A percentile compares a stretch with the other conserved stretches of the same genome.
phyloP scores from a whole-genome alignment of 2,329 filamentous ascomycete species.

The Fusarium circinatum region DNA sequence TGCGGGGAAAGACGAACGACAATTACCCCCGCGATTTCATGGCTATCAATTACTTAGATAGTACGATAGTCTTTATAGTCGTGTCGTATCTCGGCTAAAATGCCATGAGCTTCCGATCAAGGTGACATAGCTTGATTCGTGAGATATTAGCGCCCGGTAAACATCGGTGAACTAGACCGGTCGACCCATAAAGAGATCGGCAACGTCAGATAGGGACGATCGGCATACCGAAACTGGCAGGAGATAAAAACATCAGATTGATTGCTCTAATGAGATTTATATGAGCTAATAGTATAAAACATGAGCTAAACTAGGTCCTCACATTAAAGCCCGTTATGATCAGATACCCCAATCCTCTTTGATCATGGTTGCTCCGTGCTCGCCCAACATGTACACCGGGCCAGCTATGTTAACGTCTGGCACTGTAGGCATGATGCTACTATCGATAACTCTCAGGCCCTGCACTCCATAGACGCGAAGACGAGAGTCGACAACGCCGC shows the following conservation, averaged over 20 bases:
- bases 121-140: not conserved
- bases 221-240: not conserved
- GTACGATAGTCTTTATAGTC: not conserved
- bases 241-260: not conserved
- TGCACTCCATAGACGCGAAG: constrained; percentile 30
- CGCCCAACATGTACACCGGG: constrained; percentile 68
- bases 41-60: not conserved
- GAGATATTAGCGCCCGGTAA: not conserved
- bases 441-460: constrained; percentile 25
- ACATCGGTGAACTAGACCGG: not conserved
- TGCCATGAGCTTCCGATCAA: not conserved
- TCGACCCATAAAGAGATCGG: not conserved
- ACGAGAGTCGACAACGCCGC: constrained; percentile 36
- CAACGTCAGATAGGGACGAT: not conserved
- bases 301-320: not conserved
- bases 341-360: not conserved
- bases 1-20: not conserved
- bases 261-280: too few species aligned
- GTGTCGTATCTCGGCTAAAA: not conserved
- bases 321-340: not conserved
- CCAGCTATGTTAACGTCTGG: constrained; percentile 69
- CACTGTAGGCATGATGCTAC: constrained; percentile 59
- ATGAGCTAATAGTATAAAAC: too few species aligned
- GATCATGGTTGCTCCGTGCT: constrained; percentile 54
- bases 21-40: not conserved